A percentile compares a stretch with the other conserved stretches of the same genome.
These are phyloP conservation scores for Cupressus sempervirens DNA, from an alignment of 75 land plant species.

Conservation along the genomic window DNA sequence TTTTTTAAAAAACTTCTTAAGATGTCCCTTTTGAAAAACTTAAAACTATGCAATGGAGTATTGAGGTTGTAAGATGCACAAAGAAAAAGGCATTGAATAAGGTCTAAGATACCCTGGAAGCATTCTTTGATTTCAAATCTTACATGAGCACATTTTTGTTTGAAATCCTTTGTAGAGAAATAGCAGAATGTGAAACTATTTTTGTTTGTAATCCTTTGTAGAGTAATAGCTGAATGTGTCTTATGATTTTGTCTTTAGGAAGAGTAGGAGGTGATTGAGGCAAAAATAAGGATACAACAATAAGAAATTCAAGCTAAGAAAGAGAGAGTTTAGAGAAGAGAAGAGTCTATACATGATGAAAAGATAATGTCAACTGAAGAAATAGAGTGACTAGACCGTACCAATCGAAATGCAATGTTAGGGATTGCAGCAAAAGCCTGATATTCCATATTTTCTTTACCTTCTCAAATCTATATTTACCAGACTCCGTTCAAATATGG, in stretches of 20 bases:
- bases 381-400: not conserved
- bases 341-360: constrained; percentile 22
- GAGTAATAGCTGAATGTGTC: not conserved
- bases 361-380: not conserved
- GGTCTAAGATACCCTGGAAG: constrained; percentile 46
- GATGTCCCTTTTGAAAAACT: constrained; percentile 96
- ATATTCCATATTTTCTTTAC: not conserved
- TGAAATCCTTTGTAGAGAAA: not conserved
- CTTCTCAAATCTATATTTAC: not conserved
- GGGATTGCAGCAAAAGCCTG: not conserved
- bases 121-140: not conserved
- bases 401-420: not conserved
- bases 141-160: not conserved
- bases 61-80: constrained; percentile 77
- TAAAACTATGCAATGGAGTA: constrained; percentile 92
- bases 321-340: constrained; percentile 19
- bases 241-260: constrained; percentile 44
- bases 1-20: constrained; percentile 32
- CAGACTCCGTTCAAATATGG: not conserved
- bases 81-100: constrained; percentile 92
- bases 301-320: constrained; percentile 82
- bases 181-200: not conserved
- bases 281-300: constrained; percentile 85
- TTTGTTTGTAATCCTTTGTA: not conserved
- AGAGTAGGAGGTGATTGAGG: constrained; percentile 95